Conservation (phyloP, 2,329 filamentous ascomycete genomes). For the Chalara sp. region DNA sequence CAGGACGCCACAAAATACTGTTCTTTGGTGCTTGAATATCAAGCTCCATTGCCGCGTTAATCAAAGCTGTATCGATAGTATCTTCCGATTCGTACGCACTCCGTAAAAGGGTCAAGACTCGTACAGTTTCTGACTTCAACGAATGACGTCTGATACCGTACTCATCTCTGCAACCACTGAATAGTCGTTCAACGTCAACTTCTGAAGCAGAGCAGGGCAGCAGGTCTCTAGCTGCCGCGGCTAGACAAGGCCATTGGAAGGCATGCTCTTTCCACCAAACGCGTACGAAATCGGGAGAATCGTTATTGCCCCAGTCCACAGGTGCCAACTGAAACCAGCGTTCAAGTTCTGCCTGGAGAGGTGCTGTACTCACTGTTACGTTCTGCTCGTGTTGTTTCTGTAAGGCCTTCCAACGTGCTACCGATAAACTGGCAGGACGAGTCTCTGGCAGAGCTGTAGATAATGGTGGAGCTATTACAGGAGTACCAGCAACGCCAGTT, state of each 20-base stretch:
- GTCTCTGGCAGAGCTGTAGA: neutral
- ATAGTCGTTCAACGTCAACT: neutral
- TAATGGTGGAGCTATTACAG: neutral
- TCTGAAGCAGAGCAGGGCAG: neutral
- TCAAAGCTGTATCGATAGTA: neutral
- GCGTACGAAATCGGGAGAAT: neutral
- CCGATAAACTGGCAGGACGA: neutral
- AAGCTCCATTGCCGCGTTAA: neutral
- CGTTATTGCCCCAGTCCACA: neutral
- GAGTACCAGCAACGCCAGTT: neutral
- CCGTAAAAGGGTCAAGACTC: constrained; percentile 1
- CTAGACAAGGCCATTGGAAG: neutral
- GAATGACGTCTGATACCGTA: neutral
- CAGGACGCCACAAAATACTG: neutral
- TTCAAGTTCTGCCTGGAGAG: neutral
- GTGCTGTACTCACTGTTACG: neutral
- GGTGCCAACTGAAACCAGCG: neutral
- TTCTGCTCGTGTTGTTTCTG: neutral
- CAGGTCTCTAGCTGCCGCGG: neutral
- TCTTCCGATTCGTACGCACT: neutral
- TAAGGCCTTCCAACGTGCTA: neutral
- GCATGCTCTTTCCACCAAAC: neutral
- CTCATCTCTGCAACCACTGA: neutral
- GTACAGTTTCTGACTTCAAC: neutral
- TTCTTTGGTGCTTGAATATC: neutral